Evolutionary conservation across 805 yeast species (phyloP), one percentile per base, ranked within the genome.

Genomic region (Kazachstania martiniae): DNA sequence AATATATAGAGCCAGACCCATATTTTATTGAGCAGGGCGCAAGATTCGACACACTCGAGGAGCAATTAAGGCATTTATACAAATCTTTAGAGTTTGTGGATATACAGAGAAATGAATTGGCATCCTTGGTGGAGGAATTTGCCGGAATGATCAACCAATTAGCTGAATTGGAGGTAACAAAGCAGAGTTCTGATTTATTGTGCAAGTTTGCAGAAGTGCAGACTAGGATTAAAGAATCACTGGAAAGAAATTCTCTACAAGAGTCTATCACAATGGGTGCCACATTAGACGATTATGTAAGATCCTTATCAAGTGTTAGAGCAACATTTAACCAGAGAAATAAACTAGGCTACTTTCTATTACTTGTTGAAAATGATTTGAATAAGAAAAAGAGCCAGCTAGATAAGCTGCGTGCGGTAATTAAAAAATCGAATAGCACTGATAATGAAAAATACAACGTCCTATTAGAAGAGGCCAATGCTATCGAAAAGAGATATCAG

Each of bases 251-350:
- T 39, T 77, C 85, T 37, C 57, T 81, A 57, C 94, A 84, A 53
- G 96, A 89, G 43, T 73, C 86, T 47, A 61, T 89, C 40, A 85
- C 95, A 0, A 60, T 89, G 29, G 94, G 94, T 2, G 72, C 81
- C 17, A 83, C 94, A 1, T 62, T 89, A 25, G 95, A 89, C 51
- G 96, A 87, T 51, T 87, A 91, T 52, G 63, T 77, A 30, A 68
- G 97, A 31, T 62, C 77, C 12, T 72, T 87, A 17, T 77, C 80
- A 8, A 82, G 94, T 18, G 70, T 85, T 21, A 71, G 78, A 41
- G 69, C 74, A 28, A 74, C 82, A 4, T 77, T 87, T 42, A 75
- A 74, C 29, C 85, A 84, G 36, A 68, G 97, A 43, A 68, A 73
- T 36, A 81, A 75, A 42, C 51, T 70, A 3, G 62, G 72, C 19